Percentiles rank a stretch among this genome's conserved stretches.
phyloP scores from a whole-genome alignment of 352 stramenopile genomes.

The Thraustochytrium sp. region DNA sequence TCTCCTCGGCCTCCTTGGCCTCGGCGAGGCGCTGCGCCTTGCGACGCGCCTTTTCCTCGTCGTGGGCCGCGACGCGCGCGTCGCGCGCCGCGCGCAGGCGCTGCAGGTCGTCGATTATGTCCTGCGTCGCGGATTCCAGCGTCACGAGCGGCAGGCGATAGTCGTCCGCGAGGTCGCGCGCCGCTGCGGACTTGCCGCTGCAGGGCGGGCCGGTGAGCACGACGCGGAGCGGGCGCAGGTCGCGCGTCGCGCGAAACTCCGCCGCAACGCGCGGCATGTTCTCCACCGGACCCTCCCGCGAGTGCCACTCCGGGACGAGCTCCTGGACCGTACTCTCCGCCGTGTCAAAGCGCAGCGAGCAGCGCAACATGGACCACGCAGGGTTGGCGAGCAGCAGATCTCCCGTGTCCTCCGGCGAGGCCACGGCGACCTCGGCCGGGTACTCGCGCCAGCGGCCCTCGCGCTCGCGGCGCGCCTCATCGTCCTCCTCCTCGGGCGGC shows the following conservation, averaged over 20 bases:
- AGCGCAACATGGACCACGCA: constrained; percentile 56
- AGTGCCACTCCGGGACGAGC: constrained; percentile 57
- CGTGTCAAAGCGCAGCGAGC: constrained; percentile 65
- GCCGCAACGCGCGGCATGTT: constrained; percentile 63
- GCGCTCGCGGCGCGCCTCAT: background rate
- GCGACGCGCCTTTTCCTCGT: constrained; percentile 5
- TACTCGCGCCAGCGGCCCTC: constrained; percentile 26
- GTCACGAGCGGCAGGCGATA: constrained; percentile 60
- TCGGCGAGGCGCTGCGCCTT: background rate
- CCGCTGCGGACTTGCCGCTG: constrained; percentile 62
- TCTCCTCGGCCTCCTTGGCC: constrained; percentile 9
- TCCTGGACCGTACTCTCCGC: constrained; percentile 40
- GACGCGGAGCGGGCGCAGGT: constrained; percentile 64
- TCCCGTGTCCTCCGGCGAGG: constrained; percentile 60
- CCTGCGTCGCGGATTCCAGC: background rate
- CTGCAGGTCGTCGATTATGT: constrained; percentile 57
- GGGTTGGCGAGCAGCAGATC: constrained; percentile 57
- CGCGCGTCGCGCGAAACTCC: constrained; percentile 68
- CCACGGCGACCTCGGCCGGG: background rate
- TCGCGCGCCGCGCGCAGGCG: constrained; percentile 43
- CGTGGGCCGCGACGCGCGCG: background rate
- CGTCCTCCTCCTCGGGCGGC: constrained; percentile 12
- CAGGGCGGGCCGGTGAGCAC: constrained; percentile 65
- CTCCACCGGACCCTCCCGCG: constrained; percentile 59
- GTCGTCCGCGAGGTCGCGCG: constrained; percentile 57